phyloP scores from a whole-genome alignment of 129 eudicot species.

The Pulicaria dysenterica region DNA sequence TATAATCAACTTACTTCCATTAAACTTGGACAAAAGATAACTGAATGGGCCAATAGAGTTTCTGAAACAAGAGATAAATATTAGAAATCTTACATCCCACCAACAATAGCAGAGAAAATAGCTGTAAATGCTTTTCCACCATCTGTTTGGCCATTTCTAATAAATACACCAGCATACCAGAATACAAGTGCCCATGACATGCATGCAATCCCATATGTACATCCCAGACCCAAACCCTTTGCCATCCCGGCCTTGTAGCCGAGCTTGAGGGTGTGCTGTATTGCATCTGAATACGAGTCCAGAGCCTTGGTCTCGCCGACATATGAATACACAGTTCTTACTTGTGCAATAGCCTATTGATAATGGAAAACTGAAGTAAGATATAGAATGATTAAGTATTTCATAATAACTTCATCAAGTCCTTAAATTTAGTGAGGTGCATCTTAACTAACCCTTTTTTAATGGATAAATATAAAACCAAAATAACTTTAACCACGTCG shows the following conservation, averaged over 20 bases:
- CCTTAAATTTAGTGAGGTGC: no score
- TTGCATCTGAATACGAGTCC: slow-evolving; percentile 86
- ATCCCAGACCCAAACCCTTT: slow-evolving; percentile 96
- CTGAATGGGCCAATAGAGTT: no score
- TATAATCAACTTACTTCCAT: no score
- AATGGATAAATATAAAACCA: no score
- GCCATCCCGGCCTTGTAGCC: slow-evolving; percentile 99
- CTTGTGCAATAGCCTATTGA: slow-evolving; percentile 93
- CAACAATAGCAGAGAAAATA: slow-evolving; percentile 96
- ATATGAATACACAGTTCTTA: slow-evolving; percentile 94
- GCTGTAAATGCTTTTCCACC: slow-evolving; percentile 98
- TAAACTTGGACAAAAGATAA: no score
- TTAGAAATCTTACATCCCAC: slow-evolving; percentile 97
- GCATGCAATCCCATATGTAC: slow-evolving; percentile 97
- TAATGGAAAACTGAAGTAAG: not conserved
- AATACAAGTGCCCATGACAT: slow-evolving; percentile 99
- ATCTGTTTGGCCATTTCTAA: slow-evolving; percentile 93
- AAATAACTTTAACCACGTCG: not conserved
- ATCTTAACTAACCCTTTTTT: no score
- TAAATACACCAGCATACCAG: slow-evolving; percentile 99
- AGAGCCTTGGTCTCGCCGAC: slow-evolving; percentile 97
- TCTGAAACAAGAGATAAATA: no score
- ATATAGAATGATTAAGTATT: no score
- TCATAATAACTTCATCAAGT: no score
- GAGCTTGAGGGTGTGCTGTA: slow-evolving; percentile 86